phyloP scores from a whole-genome alignment of 2,329 filamentous ascomycete genomes.

The Colletotrichum gigasporum region DNA sequence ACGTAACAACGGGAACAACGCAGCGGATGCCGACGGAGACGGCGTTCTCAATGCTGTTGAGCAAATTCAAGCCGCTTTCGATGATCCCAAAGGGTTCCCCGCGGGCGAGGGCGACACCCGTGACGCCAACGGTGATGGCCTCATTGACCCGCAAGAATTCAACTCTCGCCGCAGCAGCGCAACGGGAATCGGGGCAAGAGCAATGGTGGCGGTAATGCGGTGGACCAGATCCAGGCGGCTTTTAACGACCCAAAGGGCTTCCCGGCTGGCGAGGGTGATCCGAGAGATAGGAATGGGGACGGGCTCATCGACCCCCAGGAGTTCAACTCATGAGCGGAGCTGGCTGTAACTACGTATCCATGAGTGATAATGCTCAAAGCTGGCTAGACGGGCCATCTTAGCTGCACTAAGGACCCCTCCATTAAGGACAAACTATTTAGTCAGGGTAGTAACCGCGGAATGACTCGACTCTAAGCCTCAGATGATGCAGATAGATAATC shows the following conservation, averaged over 20 bases:
- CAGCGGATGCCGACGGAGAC: too few species aligned
- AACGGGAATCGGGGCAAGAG: neutral
- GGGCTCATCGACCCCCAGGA: neutral
- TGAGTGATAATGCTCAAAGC: too few species aligned
- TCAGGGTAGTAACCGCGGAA: too few species aligned
- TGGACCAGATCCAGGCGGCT: neutral
- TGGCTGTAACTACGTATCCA: too few species aligned
- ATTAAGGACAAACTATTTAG: too few species aligned
- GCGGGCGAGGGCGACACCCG: neutral
- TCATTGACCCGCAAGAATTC: neutral
- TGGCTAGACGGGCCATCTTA: too few species aligned
- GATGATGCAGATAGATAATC: too few species aligned
- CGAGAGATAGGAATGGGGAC: neutral
- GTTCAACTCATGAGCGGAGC: too few species aligned
- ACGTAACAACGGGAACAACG: too few species aligned
- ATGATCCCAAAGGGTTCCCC: neutral
- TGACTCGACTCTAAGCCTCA: too few species aligned
- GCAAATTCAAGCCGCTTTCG: neutral
- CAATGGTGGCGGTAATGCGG: neutral
- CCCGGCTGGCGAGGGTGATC: neutral
- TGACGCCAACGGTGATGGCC: neutral
- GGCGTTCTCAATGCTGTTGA: neutral
- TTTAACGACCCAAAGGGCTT: neutral
- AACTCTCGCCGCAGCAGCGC: neutral
- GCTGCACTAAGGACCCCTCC: too few species aligned